These are phyloP conservation scores for Paulinella micropora DNA, from an alignment of 78 protist genomes.

Conservation along the genomic window DNA sequence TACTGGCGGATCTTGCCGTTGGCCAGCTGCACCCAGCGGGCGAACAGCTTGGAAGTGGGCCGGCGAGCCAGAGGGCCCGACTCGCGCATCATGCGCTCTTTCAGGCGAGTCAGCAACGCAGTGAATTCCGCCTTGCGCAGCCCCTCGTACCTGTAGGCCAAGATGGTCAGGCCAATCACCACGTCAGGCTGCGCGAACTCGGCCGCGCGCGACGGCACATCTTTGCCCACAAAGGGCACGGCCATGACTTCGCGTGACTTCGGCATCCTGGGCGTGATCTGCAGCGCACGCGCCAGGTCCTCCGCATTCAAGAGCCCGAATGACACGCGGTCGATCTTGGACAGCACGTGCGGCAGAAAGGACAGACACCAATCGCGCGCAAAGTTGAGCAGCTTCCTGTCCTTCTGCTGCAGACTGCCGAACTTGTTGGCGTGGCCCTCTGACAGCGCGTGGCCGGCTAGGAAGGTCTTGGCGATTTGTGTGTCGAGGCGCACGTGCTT, in stretches of 20 bases:
- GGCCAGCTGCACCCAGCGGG: not conserved
- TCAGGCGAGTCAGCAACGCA: not conserved
- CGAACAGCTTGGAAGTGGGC: not conserved
- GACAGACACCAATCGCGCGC: constrained; percentile 13
- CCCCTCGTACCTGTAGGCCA: constrained; percentile 36
- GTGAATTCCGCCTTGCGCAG: constrained; percentile 29
- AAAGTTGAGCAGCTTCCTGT: constrained; percentile 23
- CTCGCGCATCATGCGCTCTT: not conserved
- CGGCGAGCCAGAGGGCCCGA: not conserved
- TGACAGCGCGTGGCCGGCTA: not conserved
- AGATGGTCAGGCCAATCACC: constrained; percentile 35
- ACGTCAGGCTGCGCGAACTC: constrained; percentile 54
- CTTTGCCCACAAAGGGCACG: constrained; percentile 34
- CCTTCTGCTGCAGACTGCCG: not conserved
- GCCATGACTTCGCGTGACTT: constrained; percentile 22
- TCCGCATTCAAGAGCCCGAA: constrained; percentile 27
- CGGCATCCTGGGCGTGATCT: constrained; percentile 12
- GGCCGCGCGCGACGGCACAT: constrained; percentile 22
- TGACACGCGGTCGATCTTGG: constrained; percentile 39
- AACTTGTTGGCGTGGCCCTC: not conserved
- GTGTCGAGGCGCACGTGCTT: not conserved
- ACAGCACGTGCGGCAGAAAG: constrained; percentile 31
- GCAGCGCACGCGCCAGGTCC: constrained; percentile 21
- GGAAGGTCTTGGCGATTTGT: not conserved
- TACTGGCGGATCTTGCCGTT: not conserved